Evolutionary conservation across 2,329 filamentous ascomycete genomes (phyloP), one percentile per base, ranked within the genome.

Genomic region (Phoma sp.): DNA sequence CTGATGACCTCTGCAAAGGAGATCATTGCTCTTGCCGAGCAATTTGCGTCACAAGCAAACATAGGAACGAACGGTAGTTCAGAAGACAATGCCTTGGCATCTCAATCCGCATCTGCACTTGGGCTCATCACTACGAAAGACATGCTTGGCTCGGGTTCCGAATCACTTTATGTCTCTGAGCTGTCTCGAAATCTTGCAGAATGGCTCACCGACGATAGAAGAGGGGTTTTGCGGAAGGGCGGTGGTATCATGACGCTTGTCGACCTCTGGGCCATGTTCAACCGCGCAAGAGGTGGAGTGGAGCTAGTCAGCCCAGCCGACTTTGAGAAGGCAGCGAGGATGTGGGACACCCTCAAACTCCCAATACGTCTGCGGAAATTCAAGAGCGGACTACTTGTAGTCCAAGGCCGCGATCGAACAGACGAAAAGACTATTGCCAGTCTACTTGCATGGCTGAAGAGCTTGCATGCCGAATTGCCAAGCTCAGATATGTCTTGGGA

Each of bases 1-100:
- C 82, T 99, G 33, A 99, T 98, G 94, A 92, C 93, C 3, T 97
- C 94, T 3, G 95, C 95, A 5, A 97, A 98, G 72, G 92, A 99
- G 72, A 92, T 99, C 43, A 89, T 98, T 45, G 92, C 92, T 5
- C 86, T 99, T 37, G 95, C 95, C 0, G 94, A 98, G 75, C 87
- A 87, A 15, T 94, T 98, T 65, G 88, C 92, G 1, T 82, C 86
- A 12, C 89, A 93, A 69, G 80, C 81, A 0, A 80, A 81, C 53
- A 77, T 80, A 19, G 85, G 83, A 21, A 83, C 81, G n/a, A 83
- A 75, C 35, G 74, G 70, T 36, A 85, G 82, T 6, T 82, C 85
- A 0, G 91, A 95, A 73, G 87, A 91, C 10, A 90, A 84, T 63
- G 86, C 86, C 8, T 80, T 96, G 2, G 82, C 96, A 8, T 91